Evolutionary conservation across 768 basidiomycete species (phyloP).

Genomic region (Lactifluus echinatus): DNA sequence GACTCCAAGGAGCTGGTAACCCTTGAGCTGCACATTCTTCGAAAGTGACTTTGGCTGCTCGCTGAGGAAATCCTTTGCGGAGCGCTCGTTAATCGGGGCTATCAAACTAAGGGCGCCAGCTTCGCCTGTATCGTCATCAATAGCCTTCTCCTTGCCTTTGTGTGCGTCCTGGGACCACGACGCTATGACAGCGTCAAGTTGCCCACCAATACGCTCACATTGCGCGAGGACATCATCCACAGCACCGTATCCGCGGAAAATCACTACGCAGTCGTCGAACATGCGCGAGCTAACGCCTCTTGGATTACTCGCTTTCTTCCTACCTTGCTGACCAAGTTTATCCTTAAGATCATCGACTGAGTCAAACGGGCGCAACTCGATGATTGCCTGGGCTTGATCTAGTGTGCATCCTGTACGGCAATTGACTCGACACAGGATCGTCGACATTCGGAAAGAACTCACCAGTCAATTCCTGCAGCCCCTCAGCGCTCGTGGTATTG

Average conservation of each 20-base stretch:
- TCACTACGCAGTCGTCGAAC: slow-evolving; percentile 82
- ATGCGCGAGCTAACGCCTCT: slow-evolving; percentile 80
- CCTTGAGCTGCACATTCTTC: slow-evolving; percentile 72
- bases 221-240: slow-evolving; percentile 85
- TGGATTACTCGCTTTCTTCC: slow-evolving; percentile 79
- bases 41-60: slow-evolving; percentile 64
- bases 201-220: slow-evolving; percentile 79
- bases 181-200: slow-evolving; percentile 64
- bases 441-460: slow-evolving; percentile 18
- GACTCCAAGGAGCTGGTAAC: slow-evolving; percentile 94
- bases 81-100: slow-evolving; percentile 32
- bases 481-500: slow-evolving; percentile 52
- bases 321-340: slow-evolving; percentile 58
- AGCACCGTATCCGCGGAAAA: slow-evolving; percentile 76
- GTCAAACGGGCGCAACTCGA: slow-evolving; percentile 71
- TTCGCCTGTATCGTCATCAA: slow-evolving; percentile 32
- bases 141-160: slow-evolving; percentile 31
- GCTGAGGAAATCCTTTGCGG: slow-evolving; percentile 57
- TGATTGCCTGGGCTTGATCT: slow-evolving; percentile 75
- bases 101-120: slow-evolving; percentile 60
- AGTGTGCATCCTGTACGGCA: slow-evolving; percentile 54
- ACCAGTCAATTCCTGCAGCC: slow-evolving; percentile 72
- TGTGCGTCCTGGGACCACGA: slow-evolving; percentile 51
- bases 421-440: slow-evolving; percentile 5
- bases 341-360: slow-evolving; percentile 62